Evolutionary conservation across 164 flowering plant species (phyloP), one percentile per base, ranked within the genome.

Genomic region (Macadamia tetraphylla): DNA sequence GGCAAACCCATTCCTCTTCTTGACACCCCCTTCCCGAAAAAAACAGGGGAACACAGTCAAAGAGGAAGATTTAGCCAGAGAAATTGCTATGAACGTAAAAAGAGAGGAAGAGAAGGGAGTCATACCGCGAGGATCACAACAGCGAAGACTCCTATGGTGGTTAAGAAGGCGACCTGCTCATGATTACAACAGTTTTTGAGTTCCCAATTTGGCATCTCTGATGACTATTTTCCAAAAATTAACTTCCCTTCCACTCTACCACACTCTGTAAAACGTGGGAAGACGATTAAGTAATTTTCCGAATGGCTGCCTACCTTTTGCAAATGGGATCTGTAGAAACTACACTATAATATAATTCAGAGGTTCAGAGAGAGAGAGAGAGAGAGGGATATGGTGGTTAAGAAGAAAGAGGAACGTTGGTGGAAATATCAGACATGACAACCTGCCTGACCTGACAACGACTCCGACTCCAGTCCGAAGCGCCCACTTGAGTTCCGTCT

Each of bases 51-150:
- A 12, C 12, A 10, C 35, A 18, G 18, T 49, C 51, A 11, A 46
- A 9, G 13, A 11, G 13, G 51, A 46, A 11, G 51, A 8, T 46
- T 8, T 46, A 11, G 17, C 14, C 58, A 4, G 11, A 57, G 57
- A 58, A 43, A 60, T 18, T 43, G 12, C 18, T 2, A 35, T 8
- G 1, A 64, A 51, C 23, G 52, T 1, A 52, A 46, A 30, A 60
- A 29, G 35, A 35, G 67, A 56, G 57, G 56, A 30, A 60, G 42
- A 48, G 66, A 55, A 61, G 56, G 5, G 64, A 65, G 31, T 13
- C 80, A 29, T 78, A 90, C 96, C 49, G 82, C 84, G 60, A 90
- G 85, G 69, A 90, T 90, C 12, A 85, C 94, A 66, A 90, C 81
- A 53, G 90, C 82, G 78, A 67, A 90, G 71, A 88, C 72, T 6